Evolutionary conservation across 164 flowering plant species (phyloP).

Genomic region (Stephania yunnanensis): DNA sequence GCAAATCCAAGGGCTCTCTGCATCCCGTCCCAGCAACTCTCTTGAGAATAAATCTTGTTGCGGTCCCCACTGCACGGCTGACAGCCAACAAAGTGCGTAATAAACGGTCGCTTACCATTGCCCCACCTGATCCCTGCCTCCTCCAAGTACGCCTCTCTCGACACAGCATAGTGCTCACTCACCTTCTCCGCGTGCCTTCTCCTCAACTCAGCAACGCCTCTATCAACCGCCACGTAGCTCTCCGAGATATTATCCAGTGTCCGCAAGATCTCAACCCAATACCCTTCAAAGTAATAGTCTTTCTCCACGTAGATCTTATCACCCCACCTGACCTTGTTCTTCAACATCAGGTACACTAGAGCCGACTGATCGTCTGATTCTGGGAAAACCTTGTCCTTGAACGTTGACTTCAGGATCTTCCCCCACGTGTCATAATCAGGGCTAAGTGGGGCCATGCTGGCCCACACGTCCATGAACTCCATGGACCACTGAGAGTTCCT

Average conservation of each 20-base stretch:
- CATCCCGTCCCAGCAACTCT: constrained; percentile 75
- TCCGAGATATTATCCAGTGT: constrained; percentile 35
- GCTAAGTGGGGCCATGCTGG: constrained; percentile 75
- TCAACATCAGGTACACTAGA: constrained; percentile 52
- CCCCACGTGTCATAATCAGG: constrained; percentile 68
- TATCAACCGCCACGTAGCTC: constrained; percentile 47
- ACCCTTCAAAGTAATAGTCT: constrained; percentile 73
- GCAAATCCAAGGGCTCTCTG: constrained; percentile 66
- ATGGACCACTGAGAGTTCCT: constrained; percentile 95
- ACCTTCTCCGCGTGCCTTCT: constrained; percentile 77
- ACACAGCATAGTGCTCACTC: constrained; percentile 39
- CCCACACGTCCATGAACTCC: constrained; percentile 86
- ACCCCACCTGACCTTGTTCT: constrained; percentile 47
- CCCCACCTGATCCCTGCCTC: constrained; percentile 38
- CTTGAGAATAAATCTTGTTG: constrained; percentile 54
- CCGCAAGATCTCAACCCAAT: constrained; percentile 68
- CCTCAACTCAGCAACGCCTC: constrained; percentile 28
- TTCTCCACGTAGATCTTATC: constrained; percentile 64
- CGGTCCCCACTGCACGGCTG: constrained; percentile 92
- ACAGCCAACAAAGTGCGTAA: constrained; percentile 95
- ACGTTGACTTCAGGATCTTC: constrained; percentile 24
- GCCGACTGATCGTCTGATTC: constrained; percentile 90
- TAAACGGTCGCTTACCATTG: constrained; percentile 66
- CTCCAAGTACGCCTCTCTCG: constrained; percentile 43
- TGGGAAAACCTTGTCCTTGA: constrained; percentile 58